Evolutionary conservation across 2,329 filamentous ascomycete genomes (phyloP).

Genomic region (Cytospora leucostoma): DNA sequence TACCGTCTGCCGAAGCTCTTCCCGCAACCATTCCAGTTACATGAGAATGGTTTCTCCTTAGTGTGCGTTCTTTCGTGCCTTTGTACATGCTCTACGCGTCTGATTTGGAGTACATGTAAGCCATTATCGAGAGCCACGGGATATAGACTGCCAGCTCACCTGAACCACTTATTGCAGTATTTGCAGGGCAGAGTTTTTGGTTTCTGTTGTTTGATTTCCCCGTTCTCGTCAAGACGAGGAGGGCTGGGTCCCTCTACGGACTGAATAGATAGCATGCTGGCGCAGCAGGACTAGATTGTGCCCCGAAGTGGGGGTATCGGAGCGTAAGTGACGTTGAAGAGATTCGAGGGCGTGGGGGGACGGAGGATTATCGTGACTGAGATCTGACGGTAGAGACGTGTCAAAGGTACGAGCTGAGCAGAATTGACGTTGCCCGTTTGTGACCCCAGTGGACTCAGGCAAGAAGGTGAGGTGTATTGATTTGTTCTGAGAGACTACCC

Average conservation of each 20-base stretch:
- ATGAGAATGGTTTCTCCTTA: constrained; percentile 66
- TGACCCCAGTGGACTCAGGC: constrained; percentile 9
- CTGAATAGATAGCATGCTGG: constrained; percentile 53
- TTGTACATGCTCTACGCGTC: constrained; percentile 65
- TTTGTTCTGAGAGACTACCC: constrained; percentile 16
- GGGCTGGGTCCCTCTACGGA: constrained; percentile 51
- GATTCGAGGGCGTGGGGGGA: constrained; percentile 6
- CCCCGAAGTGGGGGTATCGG: constrained; percentile 11
- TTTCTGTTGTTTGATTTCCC: constrained; percentile 58
- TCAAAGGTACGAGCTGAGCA: constrained; percentile 13
- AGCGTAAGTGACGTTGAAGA: constrained; percentile 20
- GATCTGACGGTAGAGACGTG: constrained; percentile 11
- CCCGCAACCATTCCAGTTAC: constrained; percentile 59
- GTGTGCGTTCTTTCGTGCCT: constrained; percentile 65
- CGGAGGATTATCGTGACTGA: constrained; percentile 9
- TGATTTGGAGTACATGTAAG: constrained; percentile 48
- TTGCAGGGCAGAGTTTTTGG: constrained; percentile 64
- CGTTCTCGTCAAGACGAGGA: constrained; percentile 47
- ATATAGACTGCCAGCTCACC: constrained; percentile 45
- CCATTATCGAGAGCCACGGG: constrained; percentile 37
- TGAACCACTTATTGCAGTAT: constrained; percentile 64
- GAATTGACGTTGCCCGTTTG: constrained; percentile 3
- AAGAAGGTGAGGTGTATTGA: constrained; percentile 10
- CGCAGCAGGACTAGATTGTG: constrained; percentile 11
- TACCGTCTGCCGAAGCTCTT: constrained; percentile 65